A percentile compares a stretch with the other conserved stretches of the same genome.
phyloP scores from a whole-genome alignment of 2,329 filamentous ascomycete species.

The Cladosporium sp. region DNA sequence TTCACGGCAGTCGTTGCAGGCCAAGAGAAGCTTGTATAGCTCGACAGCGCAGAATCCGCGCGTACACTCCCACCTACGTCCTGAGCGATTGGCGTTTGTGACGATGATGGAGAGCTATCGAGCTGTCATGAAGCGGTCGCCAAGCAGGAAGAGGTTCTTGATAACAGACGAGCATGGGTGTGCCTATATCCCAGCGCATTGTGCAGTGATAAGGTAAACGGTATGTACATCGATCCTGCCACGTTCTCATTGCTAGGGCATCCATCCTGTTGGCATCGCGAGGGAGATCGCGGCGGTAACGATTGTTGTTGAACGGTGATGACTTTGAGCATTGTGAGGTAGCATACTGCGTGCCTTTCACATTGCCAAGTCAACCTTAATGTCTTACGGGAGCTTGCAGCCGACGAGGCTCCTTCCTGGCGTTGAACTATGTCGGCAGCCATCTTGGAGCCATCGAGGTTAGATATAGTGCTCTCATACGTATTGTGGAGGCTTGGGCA shows the following conservation, averaged over 20 bases:
- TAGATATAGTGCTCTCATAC: not conserved
- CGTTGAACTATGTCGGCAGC: not conserved
- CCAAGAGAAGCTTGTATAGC: not conserved
- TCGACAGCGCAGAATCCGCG: not conserved
- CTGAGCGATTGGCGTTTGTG: not conserved
- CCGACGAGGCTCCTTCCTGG: not conserved
- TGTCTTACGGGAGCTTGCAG: slow-evolving; percentile 2
- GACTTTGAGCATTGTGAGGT: not conserved
- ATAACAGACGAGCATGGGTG: not conserved
- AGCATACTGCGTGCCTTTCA: not conserved
- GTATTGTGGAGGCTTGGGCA: slow-evolving; percentile 2
- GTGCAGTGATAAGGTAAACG: no score
- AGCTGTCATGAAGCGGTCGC: not conserved
- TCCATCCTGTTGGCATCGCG: not conserved
- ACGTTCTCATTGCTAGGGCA: not conserved
- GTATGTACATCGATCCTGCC: not conserved
- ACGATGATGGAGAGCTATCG: not conserved
- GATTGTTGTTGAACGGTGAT: not conserved
- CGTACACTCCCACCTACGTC: not conserved
- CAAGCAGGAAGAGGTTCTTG: not conserved
- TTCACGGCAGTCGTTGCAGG: not conserved
- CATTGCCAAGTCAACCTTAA: slow-evolving; percentile 5
- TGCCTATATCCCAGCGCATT: no score
- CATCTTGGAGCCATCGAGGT: not conserved
- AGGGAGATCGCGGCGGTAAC: not conserved